phyloP scores from a whole-genome alignment of 805 yeast species.

The Hanseniaspora thailandica region DNA sequence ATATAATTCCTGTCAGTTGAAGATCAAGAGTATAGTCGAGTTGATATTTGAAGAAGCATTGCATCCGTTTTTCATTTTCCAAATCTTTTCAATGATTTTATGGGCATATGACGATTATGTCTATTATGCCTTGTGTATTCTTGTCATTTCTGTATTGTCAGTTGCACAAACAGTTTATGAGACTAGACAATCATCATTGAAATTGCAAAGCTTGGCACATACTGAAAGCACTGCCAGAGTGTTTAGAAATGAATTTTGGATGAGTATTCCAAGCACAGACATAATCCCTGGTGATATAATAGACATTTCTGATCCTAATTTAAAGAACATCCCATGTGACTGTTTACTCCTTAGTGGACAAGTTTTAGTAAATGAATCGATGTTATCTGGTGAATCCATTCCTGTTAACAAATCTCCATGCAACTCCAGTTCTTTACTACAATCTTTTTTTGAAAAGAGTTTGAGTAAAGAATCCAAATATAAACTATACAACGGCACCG shows the following conservation, averaged over 20 bases:
- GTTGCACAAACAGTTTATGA: conserved; percentile 74
- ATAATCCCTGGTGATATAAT: conserved; percentile 93
- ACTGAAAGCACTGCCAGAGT: conserved; percentile 77
- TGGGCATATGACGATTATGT: conserved; percentile 91
- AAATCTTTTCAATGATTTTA: conserved; percentile 76
- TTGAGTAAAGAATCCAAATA: conserved; percentile 40
- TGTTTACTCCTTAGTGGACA: conserved; percentile 80
- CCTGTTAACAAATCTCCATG: conserved; percentile 71
- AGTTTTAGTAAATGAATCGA: conserved; percentile 91
- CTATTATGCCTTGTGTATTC: conserved; percentile 87
- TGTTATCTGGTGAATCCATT: conserved; percentile 96
- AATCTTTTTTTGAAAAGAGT: background rate
- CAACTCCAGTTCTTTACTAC: conserved; percentile 46
- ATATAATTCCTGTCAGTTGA: conserved; percentile 58
- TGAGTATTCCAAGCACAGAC: conserved; percentile 58
- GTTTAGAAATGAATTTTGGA: conserved; percentile 89
- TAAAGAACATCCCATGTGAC: conserved; percentile 74
- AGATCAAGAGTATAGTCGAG: conserved; percentile 53
- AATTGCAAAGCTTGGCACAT: conserved; percentile 62
- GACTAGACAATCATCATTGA: conserved; percentile 59
- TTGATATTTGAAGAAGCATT: conserved; percentile 75
- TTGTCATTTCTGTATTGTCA: conserved; percentile 71
- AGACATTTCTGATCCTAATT: conserved; percentile 78
- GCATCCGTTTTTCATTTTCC: conserved; percentile 93
- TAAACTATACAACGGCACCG: conserved; percentile 79